Conservation (phyloP, 257 asterid species). For the Thymus mandschuricus region DNA sequence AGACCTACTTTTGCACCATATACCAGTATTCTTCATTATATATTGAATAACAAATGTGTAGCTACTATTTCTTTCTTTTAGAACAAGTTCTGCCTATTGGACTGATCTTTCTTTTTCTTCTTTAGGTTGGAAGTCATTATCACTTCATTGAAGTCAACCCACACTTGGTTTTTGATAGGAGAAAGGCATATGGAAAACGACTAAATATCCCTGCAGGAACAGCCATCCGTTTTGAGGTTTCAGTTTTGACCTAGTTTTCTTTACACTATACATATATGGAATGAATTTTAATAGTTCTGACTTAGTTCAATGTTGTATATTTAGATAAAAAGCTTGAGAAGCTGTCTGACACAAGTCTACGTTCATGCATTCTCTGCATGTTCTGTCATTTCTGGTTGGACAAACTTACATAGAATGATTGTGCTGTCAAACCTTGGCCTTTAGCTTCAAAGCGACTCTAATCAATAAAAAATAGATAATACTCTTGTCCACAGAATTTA, state of each 20-base stretch:
- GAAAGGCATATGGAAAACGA: slow-evolving; percentile 78
- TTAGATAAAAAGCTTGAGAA: slow-evolving; percentile 13
- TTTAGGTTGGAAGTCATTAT: slow-evolving; percentile 98
- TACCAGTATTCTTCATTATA: slow-evolving; percentile 8
- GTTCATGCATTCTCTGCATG: slow-evolving; percentile 24
- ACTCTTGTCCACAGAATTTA: not conserved
- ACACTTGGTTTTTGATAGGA: slow-evolving; percentile 73
- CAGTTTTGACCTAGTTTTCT: slow-evolving; percentile 33
- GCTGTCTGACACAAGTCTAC: slow-evolving; percentile 8
- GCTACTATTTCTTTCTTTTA: slow-evolving; percentile 18
- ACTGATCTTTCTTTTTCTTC: slow-evolving; percentile 24
- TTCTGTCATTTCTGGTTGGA: slow-evolving; percentile 19
- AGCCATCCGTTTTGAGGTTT: slow-evolving; percentile 93
- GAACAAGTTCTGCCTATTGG: slow-evolving; percentile 20
- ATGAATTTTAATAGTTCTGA: slow-evolving; percentile 11
- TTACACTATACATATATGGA: slow-evolving; percentile 18
- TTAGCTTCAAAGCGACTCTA: slow-evolving; percentile 13
- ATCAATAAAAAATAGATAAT: not conserved
- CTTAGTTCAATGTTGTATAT: not conserved
- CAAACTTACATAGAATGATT: slow-evolving; percentile 22
- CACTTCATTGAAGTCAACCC: slow-evolving; percentile 94
- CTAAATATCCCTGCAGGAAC: slow-evolving; percentile 96
- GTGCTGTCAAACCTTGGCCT: slow-evolving; percentile 14
- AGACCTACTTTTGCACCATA: slow-evolving; percentile 20
- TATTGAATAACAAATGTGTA: not conserved